phyloP scores from a whole-genome alignment of 306 rosid genomes.

The Comarum palustre region DNA sequence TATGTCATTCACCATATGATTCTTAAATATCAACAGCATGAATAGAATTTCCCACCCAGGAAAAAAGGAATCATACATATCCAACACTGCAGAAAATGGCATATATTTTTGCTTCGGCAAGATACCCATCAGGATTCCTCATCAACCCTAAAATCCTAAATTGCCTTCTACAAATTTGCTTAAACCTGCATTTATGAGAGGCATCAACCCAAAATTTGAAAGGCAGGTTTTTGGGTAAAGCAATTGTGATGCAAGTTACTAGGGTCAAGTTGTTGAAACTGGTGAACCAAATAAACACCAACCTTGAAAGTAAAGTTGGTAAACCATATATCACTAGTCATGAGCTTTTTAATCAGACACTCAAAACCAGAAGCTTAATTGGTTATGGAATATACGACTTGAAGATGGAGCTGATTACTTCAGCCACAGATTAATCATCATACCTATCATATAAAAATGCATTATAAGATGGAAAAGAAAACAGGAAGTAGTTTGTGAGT shows the following conservation, averaged over 20 bases:
- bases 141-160: neutral
- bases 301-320: neutral
- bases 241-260: neutral
- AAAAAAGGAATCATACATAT: neutral
- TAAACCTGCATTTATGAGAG: neutral
- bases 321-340: neutral
- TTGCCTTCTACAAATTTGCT: neutral
- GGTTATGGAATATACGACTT: neutral
- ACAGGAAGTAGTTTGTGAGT: neutral
- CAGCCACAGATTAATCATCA: slow-evolving; percentile 1
- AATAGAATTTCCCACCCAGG: neutral
- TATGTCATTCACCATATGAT: neutral
- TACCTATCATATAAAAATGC: neutral
- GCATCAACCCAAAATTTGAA: neutral
- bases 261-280: slow-evolving; percentile 7
- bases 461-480: neutral
- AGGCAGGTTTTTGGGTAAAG: neutral
- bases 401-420: neutral
- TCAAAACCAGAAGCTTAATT: neutral
- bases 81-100: neutral
- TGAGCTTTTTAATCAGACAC: neutral
- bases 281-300: slow-evolving; percentile 2
- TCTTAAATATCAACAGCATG: neutral
- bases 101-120: neutral
- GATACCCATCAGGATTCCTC: neutral